Percentiles rank a stretch among this genome's conserved stretches.
These are phyloP conservation scores for Lycium ferocissimum DNA, from an alignment of 257 asterid genomes.

Conservation along the genomic window DNA sequence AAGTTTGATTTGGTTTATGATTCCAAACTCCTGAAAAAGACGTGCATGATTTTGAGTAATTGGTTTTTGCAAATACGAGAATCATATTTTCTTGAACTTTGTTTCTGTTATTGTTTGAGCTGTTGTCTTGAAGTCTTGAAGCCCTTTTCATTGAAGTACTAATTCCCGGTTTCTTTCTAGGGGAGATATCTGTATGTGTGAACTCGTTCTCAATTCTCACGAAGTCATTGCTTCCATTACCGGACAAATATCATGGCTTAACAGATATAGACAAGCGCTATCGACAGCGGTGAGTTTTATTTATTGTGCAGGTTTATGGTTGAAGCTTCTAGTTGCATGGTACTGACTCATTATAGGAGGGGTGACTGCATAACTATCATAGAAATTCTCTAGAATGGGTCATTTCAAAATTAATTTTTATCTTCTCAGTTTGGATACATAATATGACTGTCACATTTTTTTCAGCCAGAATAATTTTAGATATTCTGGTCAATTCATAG, in stretches of 20 bases:
- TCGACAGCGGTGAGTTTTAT: constrained; percentile 80
- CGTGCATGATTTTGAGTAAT: constrained; percentile 7
- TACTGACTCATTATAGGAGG: neutral
- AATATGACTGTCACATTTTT: neutral
- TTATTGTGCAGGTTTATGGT: constrained; percentile 15
- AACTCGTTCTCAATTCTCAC: constrained; percentile 86
- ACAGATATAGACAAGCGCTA: constrained; percentile 94
- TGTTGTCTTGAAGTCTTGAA: neutral
- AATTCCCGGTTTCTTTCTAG: constrained; percentile 45
- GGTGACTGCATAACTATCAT: neutral
- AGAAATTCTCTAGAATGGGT: constrained; percentile 1
- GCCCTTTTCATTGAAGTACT: neutral
- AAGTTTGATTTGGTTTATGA: neutral
- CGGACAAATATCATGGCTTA: constrained; percentile 97
- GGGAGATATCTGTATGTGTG: constrained; percentile 88
- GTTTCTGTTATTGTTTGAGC: constrained; percentile 12
- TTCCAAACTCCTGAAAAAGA: neutral
- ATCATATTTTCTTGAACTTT: neutral
- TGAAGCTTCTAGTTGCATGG: constrained; percentile 25
- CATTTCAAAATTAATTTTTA: neutral
- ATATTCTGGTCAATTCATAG: neutral
- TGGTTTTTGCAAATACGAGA: neutral
- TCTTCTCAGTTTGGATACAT: neutral
- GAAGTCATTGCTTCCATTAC: constrained; percentile 92
- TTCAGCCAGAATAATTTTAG: neutral